Evolutionary conservation across 2,329 filamentous ascomycete species (phyloP), one percentile per base, ranked within the genome.

Genomic region (Didymellaceae sp.): DNA sequence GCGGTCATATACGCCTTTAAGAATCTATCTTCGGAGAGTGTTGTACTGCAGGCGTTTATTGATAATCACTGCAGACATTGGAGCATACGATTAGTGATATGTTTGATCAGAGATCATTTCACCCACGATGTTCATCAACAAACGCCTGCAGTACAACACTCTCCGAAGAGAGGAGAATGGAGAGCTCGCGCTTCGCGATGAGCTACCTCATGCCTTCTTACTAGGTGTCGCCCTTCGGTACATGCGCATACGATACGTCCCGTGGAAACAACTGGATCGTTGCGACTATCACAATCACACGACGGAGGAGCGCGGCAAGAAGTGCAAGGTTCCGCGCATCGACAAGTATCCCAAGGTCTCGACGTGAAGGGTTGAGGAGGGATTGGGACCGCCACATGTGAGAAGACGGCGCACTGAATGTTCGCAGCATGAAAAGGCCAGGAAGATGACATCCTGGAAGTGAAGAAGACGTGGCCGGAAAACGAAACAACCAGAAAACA

Each of bases 31-130:
- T 24, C 40, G 5, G 25, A 40, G 5, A 48, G 46, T 18, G 34
- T 45, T 0, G 46, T 60, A 1, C 30, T 57, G 3, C 9, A 43
- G 2, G 38, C 57, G 0, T 6, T 63, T 13, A 54, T 59, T 4
- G 60, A 59, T n/a, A 0, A 1, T 2, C 51, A 58, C 1, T 55
- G 45, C 14, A 20, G 13, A 14, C 0, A 0, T 0, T 54, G 22
- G 17, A 1, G 4, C 1, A 42, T 39, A 14, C 0, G 5, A 2
- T 0, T 1, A 1, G 51, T 53, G 21, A 38, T 17, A 0, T n/a
- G n/a, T n/a, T n/a, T n/a, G n/a, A n/a, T n/a, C n/a, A n/a, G n/a
- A n/a, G n/a, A n/a, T n/a, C n/a, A n/a, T n/a, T n/a, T n/a, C n/a
- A n/a, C n/a, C n/a, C n/a, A n/a, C n/a, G n/a, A n/a, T n/a, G n/a